Base-by-base conservation (phyloP, 805 yeast species). In the Tetrapisispora taiwanensis region DNA sequence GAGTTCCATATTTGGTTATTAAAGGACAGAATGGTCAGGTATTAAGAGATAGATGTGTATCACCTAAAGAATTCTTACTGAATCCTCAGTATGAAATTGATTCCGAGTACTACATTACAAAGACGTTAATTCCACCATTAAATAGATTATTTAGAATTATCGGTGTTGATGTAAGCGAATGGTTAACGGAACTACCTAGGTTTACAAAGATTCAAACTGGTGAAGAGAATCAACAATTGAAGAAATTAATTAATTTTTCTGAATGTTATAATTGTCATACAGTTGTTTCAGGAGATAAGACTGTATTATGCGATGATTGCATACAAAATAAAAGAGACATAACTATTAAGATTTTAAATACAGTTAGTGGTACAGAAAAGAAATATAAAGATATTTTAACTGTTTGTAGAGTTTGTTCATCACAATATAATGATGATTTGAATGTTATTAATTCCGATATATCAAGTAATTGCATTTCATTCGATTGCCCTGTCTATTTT, bases 91-190 rank as follows among this genome's bases (percentile, higher is more conserved):
- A 73, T 45, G 73, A 69, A 39, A 59, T 92, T 17, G 98, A 92
- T 55, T 72, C 81, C 18, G 87, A 84, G 33, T 92, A 92, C 58
- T 92, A 92, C 61, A 87, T 92, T 39, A 74, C 75, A 2, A 82
- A 85, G 55, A 86, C 86, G 2, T 62, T 92, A 39, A 77, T 90
- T 8, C 97, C 98, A 1, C 97, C 98, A 0, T 64, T 92, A 44
- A 94, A 86, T 49, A 67, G 98, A 46, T 67, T 90, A 2, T 84
- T 92, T 62, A 83, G 79, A 52, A 62, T 90, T 13, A 64, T 87
- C 46, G 98, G 98, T 0, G 92, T 84, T 2, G 83, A 87, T 63
- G 72, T 89, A 6, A 68, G 69, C 35, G 69, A 68, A 4, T 92
- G 98, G 98, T 84, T 79, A 49, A 62, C 63, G 10, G 84, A 78